These are phyloP conservation scores for Biscogniauxia mediterranea DNA, from an alignment of 2,329 filamentous ascomycete genomes.

Conservation along the genomic window DNA sequence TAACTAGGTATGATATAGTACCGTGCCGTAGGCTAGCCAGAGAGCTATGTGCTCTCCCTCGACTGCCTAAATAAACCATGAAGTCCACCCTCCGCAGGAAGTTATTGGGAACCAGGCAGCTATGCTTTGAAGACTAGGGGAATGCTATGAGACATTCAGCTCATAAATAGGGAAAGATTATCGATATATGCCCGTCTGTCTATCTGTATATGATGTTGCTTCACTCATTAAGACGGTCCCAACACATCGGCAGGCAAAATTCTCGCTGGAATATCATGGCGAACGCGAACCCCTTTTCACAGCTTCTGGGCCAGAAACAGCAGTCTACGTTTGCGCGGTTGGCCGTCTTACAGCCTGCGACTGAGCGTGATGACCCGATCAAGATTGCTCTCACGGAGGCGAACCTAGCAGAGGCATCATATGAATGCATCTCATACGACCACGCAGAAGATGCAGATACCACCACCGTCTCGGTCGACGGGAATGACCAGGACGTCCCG, in stretches of 20 bases:
- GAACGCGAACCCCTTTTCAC: slow-evolving; percentile 12
- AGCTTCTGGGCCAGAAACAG: slow-evolving; percentile 3
- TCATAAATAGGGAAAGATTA: background rate
- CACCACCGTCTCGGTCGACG: slow-evolving; percentile 14
- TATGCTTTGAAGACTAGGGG: background rate
- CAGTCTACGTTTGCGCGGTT: slow-evolving; percentile 6
- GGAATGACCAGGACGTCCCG: slow-evolving; percentile 13
- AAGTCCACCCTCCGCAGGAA: background rate
- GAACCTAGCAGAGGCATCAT: slow-evolving; percentile 16
- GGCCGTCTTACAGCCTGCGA: slow-evolving; percentile 16
- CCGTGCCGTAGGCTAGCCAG: background rate
- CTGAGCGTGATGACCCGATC: slow-evolving; percentile 16
- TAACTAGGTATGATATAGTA: background rate
- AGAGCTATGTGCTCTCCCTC: background rate
- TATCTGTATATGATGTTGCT: background rate
- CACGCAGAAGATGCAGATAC: slow-evolving; percentile 6
- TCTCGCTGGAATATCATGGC: background rate
- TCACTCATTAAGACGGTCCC: background rate
- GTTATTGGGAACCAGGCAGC: background rate
- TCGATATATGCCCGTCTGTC: too few relatives aligned
- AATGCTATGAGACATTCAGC: background rate
- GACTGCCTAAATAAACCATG: background rate
- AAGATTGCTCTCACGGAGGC: slow-evolving; percentile 18
- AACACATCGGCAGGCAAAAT: background rate
- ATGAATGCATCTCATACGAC: slow-evolving; percentile 27